A percentile compares a stretch with the other conserved stretches of the same genome.
Evolutionary conservation across 2,329 filamentous ascomycete species (phyloP).

Genomic region (Pseudocercospora macadamiae): DNA sequence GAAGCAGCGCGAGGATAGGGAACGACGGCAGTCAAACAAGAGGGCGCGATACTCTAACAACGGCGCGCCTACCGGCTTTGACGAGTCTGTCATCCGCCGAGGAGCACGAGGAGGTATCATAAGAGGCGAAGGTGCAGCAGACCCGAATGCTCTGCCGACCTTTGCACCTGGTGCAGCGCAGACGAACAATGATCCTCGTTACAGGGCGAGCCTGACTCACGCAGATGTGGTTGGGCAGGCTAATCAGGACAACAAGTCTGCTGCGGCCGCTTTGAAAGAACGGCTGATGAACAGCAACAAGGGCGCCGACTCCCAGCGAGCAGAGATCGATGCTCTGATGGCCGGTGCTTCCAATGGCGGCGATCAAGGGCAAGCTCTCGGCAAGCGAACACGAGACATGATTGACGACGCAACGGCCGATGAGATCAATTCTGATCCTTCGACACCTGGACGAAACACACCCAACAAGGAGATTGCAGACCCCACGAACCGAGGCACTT

Average conservation of each 20-base stretch:
- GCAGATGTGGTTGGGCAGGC: conserved; percentile 75
- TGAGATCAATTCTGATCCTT: conserved; percentile 35
- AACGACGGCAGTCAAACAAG: conserved; percentile 52
- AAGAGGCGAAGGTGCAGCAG: conserved; percentile 37
- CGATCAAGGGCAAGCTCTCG: conserved; percentile 56
- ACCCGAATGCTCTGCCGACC: conserved; percentile 54
- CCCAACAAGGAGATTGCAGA: conserved; percentile 45
- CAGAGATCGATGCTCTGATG: conserved; percentile 35
- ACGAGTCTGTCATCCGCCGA: conserved; percentile 37
- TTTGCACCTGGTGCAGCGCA: conserved; percentile 59
- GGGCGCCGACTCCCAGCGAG: conserved; percentile 34
- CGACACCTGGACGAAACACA: conserved; percentile 62
- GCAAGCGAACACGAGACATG: conserved; percentile 77
- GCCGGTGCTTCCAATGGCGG: conserved; percentile 37
- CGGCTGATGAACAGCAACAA: conserved; percentile 63
- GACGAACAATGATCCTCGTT: conserved; percentile 56
- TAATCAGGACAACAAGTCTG: conserved; percentile 87
- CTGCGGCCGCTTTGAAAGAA: conserved; percentile 83
- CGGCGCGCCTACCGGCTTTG: conserved; percentile 34
- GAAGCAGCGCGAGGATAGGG: conserved; percentile 75
- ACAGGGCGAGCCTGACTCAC: conserved; percentile 46
- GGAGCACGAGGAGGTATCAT: conserved; percentile 39
- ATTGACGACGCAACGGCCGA: conserved; percentile 60
- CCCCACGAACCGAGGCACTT: conserved; percentile 32
- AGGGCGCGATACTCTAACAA: conserved; percentile 34